Evolutionary conservation across 805 yeast species (phyloP), one percentile per base, ranked within the genome.

Genomic region (Wickerhamomyces tratensis): DNA sequence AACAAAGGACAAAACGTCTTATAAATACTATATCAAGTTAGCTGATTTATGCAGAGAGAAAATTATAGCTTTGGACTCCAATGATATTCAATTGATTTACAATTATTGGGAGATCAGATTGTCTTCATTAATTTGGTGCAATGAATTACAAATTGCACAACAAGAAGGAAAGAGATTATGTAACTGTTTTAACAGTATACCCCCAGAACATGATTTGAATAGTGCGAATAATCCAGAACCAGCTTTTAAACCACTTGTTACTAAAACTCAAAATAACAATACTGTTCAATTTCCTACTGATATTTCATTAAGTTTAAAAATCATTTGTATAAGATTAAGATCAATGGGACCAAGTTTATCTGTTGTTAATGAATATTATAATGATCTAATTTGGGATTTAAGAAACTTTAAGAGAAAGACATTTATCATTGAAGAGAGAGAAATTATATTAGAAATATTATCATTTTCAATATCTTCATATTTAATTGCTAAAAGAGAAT

Each of bases 401-500:
- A 31, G 51, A 33, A 38, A 38, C 6, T 34, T 15, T 14, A 33
- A 39, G 15, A 12, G 11, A 1, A 35, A 39, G 5, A 35, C 37
- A 10, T 20, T 20, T 20, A 11, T 38, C 31, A 41, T 39, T 10
- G 10, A 34, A 25, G 25, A n/a, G 5, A 33, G 43, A 1, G 33
- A 39, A 11, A 37, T 39, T 25, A 33, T 41, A 6, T 15, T 49
- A 9, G 43, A 44, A 30, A 36, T 49, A 3, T 15, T 55, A 3
- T 46, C 54, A 20, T 50, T 48, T 39, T 52, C 50, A 6, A 38
- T 57, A 6, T 49, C 55, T 14, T 51, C 57, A 6, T 44, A 51
- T 15, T 42, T 56, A n/a, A 53, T 57, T 27, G 58, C 56, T 3
- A 56, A 55, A 42, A 50, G 59, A 42, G 58, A 57, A 37, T 57